Conservation (phyloP, 164 flowering plant species). For the Magnolia officinalis region DNA sequence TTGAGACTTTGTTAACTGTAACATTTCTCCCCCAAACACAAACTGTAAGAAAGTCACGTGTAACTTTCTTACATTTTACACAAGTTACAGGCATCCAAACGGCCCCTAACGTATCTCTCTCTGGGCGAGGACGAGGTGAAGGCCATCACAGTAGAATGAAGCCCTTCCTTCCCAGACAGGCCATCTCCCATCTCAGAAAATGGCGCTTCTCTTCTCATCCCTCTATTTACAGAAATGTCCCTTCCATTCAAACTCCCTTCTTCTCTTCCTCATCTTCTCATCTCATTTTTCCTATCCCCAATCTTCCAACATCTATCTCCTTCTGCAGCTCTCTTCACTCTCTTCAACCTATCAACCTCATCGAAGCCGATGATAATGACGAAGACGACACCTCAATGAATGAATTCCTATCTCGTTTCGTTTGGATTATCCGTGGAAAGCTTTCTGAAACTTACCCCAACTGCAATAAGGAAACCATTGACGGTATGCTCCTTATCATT, state of each 20-base stretch:
- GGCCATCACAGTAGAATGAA: slow-evolving; percentile 17
- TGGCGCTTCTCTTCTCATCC: slow-evolving; percentile 9
- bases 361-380: slow-evolving; percentile 7
- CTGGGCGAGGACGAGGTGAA: no score
- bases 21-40: no score
- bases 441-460: slow-evolving; percentile 49
- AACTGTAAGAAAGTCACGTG: no score
- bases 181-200: slow-evolving; percentile 24
- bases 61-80: no score
- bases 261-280: neutral
- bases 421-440: slow-evolving; percentile 68
- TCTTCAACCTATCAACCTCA: slow-evolving; percentile 8
- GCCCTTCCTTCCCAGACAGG: slow-evolving; percentile 23
- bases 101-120: no score
- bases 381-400: slow-evolving; percentile 38
- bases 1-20: no score
- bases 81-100: no score
- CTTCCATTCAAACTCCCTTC: slow-evolving; percentile 19
- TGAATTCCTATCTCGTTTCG: slow-evolving; percentile 84
- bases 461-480: slow-evolving; percentile 55
- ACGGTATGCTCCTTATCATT: slow-evolving; percentile 72
- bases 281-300: slow-evolving; percentile 11
- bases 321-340: slow-evolving; percentile 25
- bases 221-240: slow-evolving; percentile 9
- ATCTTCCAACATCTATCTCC: slow-evolving; percentile 2